These are phyloP conservation scores for Uncinocarpus reesii DNA, from an alignment of 2,329 filamentous ascomycete species.

Conservation along the genomic window DNA sequence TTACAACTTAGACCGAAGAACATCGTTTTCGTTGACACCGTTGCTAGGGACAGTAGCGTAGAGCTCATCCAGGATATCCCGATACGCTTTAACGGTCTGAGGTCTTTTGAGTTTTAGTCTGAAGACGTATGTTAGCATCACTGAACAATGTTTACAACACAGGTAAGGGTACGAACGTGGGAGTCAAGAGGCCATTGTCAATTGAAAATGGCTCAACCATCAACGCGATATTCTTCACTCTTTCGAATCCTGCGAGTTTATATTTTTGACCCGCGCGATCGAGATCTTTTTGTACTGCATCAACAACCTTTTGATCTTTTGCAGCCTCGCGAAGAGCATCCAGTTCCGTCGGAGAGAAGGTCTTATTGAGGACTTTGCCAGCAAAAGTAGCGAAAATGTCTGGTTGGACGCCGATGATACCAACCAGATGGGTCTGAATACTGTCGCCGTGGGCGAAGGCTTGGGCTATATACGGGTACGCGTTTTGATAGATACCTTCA, in stretches of 20 bases:
- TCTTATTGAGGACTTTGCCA: conserved; percentile 60
- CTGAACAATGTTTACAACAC: not conserved
- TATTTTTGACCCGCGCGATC: conserved; percentile 67
- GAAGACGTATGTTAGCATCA: conserved; percentile 7
- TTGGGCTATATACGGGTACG: conserved; percentile 63
- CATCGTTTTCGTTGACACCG: conserved; percentile 25
- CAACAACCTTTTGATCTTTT: conserved; percentile 58
- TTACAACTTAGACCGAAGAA: conserved; percentile 35
- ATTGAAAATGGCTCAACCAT: conserved; percentile 84
- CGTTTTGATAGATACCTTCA: conserved; percentile 85
- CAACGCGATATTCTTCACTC: conserved; percentile 61
- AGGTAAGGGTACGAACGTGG: conserved; percentile 33
- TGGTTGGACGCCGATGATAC: conserved; percentile 78
- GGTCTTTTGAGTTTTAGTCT: conserved; percentile 64
- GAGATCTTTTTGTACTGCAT: conserved; percentile 66
- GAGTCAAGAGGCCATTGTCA: conserved; percentile 68
- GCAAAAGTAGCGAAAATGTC: conserved; percentile 73
- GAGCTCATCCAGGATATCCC: conserved; percentile 48
- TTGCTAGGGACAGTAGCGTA: conserved; percentile 47
- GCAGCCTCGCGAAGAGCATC: conserved; percentile 57
- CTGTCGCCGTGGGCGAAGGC: conserved; percentile 88
- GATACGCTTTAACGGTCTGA: conserved; percentile 53
- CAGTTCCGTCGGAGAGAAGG: conserved; percentile 54
- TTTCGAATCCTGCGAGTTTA: conserved; percentile 89
- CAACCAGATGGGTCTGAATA: conserved; percentile 70